Conservation (phyloP, 2,329 filamentous ascomycete species). For the Trichoderma atroviride region DNA sequence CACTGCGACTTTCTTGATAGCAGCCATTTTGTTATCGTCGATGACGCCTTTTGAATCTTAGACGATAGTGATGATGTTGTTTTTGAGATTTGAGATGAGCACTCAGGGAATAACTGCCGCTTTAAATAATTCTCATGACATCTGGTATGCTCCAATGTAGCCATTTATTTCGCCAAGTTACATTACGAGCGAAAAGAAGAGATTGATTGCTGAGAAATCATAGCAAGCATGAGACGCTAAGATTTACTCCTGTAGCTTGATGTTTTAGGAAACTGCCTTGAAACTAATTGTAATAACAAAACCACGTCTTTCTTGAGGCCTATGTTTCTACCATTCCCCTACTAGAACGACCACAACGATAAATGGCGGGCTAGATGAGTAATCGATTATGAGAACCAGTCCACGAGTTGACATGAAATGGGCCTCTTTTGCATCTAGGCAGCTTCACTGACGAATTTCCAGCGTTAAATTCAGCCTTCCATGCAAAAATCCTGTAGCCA, state of each 20-base stretch:
- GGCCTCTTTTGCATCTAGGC: not conserved
- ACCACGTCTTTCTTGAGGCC: not conserved
- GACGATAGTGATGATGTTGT: not conserved
- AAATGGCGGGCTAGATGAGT: not conserved
- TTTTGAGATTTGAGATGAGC: not conserved
- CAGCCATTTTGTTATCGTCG: not conserved
- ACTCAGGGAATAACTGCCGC: not conserved
- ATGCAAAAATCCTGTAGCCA: not conserved
- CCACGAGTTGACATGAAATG: not conserved
- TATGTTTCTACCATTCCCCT: not conserved
- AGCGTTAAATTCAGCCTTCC: not conserved
- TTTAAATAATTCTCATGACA: not conserved
- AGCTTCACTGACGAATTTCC: not conserved
- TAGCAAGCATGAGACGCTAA: not conserved
- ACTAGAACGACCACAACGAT: not conserved
- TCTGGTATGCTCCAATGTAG: not conserved
- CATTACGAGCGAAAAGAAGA: not conserved
- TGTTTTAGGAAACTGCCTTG: not conserved
- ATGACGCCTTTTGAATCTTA: not conserved
- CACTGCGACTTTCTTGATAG: conserved; percentile 1
- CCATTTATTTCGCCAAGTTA: not conserved
- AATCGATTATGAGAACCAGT: not conserved
- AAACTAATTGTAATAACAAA: not conserved
- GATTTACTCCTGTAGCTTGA: not conserved
- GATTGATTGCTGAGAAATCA: not conserved